phyloP scores from a whole-genome alignment of 1,284 basidiomycete genomes.

The Malassezia equina region DNA sequence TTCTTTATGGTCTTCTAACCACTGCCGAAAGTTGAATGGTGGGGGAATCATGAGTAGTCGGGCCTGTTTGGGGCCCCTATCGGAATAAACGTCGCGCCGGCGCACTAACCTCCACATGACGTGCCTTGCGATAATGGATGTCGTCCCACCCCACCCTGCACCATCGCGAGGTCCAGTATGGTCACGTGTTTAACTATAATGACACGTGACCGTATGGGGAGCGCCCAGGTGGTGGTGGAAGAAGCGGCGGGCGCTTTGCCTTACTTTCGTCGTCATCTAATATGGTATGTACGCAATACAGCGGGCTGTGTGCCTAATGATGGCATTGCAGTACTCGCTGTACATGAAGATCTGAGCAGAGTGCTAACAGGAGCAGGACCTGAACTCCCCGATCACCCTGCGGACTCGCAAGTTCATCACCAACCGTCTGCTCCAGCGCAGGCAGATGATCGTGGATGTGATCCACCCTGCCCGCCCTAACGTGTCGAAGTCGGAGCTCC shows the following conservation, averaged over 20 bases:
- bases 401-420: slow-evolving; percentile 99
- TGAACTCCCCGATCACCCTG: slow-evolving; percentile 82
- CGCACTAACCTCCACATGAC: neutral
- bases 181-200: slow-evolving; percentile 14
- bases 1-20: slow-evolving; percentile 45
- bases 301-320: neutral
- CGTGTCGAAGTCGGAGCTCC: slow-evolving; percentile 83
- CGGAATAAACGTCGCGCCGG: neutral
- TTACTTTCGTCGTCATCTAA: slow-evolving; percentile 17
- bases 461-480: slow-evolving; percentile 92
- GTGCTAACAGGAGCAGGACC: slow-evolving; percentile 53
- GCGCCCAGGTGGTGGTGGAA: slow-evolving; percentile 4
- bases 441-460: slow-evolving; percentile 70
- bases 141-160: neutral
- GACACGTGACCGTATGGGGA: slow-evolving; percentile 10
- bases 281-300: slow-evolving; percentile 9
- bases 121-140: neutral
- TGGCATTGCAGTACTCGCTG: neutral
- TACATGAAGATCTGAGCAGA: neutral
- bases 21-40: slow-evolving; percentile 47
- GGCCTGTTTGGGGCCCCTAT: neutral
- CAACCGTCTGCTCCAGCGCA: slow-evolving; percentile 88
- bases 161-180: neutral
- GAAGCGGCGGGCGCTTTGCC: slow-evolving; percentile 5
- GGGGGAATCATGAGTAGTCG: slow-evolving; percentile 18